These are phyloP conservation scores for Geosmithia morbida DNA, from an alignment of 2,329 filamentous ascomycete genomes.

Conservation along the genomic window DNA sequence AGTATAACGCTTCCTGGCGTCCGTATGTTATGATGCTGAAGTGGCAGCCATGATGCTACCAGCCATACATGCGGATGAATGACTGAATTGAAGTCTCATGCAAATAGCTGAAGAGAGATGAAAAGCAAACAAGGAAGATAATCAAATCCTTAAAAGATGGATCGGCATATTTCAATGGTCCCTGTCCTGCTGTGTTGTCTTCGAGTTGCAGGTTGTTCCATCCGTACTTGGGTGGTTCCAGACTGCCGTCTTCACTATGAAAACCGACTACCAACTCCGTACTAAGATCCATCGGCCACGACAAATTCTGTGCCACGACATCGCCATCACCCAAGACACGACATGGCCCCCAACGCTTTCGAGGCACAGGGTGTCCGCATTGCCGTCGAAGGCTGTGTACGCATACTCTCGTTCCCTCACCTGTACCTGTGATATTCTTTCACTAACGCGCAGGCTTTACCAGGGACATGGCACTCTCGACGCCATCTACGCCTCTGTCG, in stretches of 20 bases:
- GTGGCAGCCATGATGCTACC: too few species aligned
- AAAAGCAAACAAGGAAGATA: too few species aligned
- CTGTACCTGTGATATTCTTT: background rate
- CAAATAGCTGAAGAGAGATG: too few species aligned
- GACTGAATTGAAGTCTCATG: too few species aligned
- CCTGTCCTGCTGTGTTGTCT: too few species aligned
- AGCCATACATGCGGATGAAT: too few species aligned
- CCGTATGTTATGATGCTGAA: too few species aligned
- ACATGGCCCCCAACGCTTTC: conserved; percentile 17
- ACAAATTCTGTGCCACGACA: background rate
- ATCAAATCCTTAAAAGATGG: too few species aligned
- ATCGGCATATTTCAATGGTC: too few species aligned
- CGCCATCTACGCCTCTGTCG: conserved; percentile 75
- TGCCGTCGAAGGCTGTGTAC: conserved; percentile 76
- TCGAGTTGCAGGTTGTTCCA: background rate
- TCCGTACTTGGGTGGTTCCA: background rate
- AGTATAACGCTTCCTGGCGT: too few species aligned
- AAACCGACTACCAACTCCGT: background rate
- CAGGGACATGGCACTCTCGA: conserved; percentile 86
- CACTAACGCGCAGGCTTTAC: conserved; percentile 4
- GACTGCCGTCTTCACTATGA: background rate
- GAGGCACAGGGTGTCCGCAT: conserved; percentile 47
- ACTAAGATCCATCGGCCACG: background rate
- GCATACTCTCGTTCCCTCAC: conserved; percentile 13
- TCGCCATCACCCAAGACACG: background rate